A percentile compares a stretch with the other conserved stretches of the same genome.
Conservation (phyloP, 768 basidiomycete species). For the Megacollybia marginata region DNA sequence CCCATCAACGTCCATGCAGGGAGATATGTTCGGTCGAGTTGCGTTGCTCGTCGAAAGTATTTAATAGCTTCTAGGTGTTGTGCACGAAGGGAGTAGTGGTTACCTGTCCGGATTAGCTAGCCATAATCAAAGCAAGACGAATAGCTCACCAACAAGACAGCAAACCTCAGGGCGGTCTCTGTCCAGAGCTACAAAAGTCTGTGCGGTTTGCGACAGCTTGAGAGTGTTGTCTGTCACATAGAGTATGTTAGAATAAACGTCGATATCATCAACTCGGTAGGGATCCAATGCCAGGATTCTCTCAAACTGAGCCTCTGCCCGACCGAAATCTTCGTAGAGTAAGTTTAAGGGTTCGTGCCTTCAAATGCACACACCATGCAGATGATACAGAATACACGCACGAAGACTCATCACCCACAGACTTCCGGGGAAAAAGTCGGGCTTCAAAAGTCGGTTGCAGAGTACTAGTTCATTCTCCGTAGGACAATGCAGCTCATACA, state of each 20-base stretch:
- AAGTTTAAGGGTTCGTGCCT: constrained; percentile 2
- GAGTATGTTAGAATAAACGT: constrained; percentile 93
- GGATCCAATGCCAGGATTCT: constrained; percentile 76
- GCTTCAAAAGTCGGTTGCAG: constrained; percentile 69
- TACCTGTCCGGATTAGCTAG: constrained; percentile 50
- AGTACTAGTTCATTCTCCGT: constrained; percentile 78
- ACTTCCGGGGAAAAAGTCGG: constrained; percentile 73
- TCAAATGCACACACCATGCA: constrained; percentile 60
- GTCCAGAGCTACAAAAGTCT: constrained; percentile 83
- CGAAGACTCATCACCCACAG: constrained; percentile 82
- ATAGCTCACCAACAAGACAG: constrained; percentile 78
- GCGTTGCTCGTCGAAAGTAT: constrained; percentile 92
- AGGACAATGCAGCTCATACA: constrained; percentile 85
- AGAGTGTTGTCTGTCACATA: constrained; percentile 89
- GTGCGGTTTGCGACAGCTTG: constrained; percentile 86
- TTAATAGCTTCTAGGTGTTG: constrained; percentile 96
- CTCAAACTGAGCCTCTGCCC: constrained; percentile 82
- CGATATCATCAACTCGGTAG: constrained; percentile 88
- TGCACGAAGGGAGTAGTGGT: constrained; percentile 88
- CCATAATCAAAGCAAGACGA: not conserved
- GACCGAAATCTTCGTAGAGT: constrained; percentile 64
- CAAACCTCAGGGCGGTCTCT: constrained; percentile 95
- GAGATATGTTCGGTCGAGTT: constrained; percentile 89
- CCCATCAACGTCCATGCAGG: constrained; percentile 99
- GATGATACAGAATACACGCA: constrained; percentile 83